Conservation (phyloP, 2,329 filamentous ascomycete genomes). For the Botryosphaeria dothidea region DNA sequence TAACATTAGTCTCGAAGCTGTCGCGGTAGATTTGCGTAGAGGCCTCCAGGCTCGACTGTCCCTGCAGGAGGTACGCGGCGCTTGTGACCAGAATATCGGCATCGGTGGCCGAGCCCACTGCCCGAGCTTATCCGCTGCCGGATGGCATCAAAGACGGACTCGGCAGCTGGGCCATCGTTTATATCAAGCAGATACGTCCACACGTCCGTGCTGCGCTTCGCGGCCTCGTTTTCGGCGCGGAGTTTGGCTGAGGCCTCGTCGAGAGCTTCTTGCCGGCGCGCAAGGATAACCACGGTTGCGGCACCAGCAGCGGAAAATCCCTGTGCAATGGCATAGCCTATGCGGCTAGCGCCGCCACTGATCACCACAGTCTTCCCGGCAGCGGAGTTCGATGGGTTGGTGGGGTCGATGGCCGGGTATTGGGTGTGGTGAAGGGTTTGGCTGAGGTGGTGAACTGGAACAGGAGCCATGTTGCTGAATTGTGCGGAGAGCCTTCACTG, state of each 20-base stretch:
- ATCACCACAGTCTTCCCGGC: constrained; percentile 32
- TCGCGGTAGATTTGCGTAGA: background rate
- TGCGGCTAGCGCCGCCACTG: constrained; percentile 31
- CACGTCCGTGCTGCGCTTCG: background rate
- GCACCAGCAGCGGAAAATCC: constrained; percentile 43
- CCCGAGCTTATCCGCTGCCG: constrained; percentile 15
- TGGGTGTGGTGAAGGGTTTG: constrained; percentile 22
- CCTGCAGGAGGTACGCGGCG: constrained; percentile 14
- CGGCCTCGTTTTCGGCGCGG: background rate
- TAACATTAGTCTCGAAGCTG: constrained; percentile 20
- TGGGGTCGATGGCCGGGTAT: constrained; percentile 32
- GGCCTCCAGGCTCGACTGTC: background rate
- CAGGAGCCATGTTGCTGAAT: too few species aligned
- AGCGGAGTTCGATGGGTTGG: constrained; percentile 27
- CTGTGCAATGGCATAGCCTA: constrained; percentile 29
- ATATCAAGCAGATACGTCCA: constrained; percentile 19
- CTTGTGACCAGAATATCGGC: constrained; percentile 22
- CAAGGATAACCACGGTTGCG: constrained; percentile 40
- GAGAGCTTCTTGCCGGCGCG: constrained; percentile 37
- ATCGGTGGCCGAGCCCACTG: background rate
- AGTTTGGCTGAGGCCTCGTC: constrained; percentile 19
- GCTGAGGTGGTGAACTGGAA: too few species aligned
- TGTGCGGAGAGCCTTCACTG: too few species aligned
- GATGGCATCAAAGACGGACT: constrained; percentile 11
- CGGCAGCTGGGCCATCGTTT: background rate